phyloP scores from a whole-genome alignment of 208 protist species.

The Eutreptiella sp. region DNA sequence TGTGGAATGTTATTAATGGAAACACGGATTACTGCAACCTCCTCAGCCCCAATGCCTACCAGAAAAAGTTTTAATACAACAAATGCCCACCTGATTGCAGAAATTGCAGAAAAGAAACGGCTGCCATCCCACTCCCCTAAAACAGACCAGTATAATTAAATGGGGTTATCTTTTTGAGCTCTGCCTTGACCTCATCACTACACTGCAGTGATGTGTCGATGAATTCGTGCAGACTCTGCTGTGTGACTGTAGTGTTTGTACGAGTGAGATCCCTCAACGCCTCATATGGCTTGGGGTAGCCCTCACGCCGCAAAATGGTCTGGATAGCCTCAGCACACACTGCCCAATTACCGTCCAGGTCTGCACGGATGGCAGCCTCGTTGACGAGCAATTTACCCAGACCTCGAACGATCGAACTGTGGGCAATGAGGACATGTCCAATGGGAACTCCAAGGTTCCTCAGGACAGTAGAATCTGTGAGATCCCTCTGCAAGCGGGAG shows the following conservation, averaged over 20 bases:
- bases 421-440: slow-evolving; percentile 75
- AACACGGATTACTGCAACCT: no score
- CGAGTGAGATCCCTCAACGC: slow-evolving; percentile 84
- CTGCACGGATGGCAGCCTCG: slow-evolving; percentile 53
- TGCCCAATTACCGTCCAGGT: slow-evolving; percentile 84
- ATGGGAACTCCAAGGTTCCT: slow-evolving; percentile 85
- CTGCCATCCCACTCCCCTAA: no score
- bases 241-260: slow-evolving; percentile 62
- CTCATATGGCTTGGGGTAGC: slow-evolving; percentile 82
- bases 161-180: slow-evolving; percentile 64
- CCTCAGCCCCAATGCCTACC: no score
- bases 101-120: no score
- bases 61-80: no score
- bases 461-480: slow-evolving; percentile 90
- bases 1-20: no score
- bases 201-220: slow-evolving; percentile 68
- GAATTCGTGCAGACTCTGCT: slow-evolving; percentile 61
- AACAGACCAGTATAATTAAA: slow-evolving; percentile 49
- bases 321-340: slow-evolving; percentile 90
- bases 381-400: slow-evolving; percentile 78
- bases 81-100: no score
- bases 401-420: slow-evolving; percentile 68
- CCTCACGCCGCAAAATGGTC: slow-evolving; percentile 83
- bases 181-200: slow-evolving; percentile 65
- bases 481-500: slow-evolving; percentile 85